phyloP scores from a whole-genome alignment of 371 early-diverging fungal species.

The Mortierella sp. region DNA sequence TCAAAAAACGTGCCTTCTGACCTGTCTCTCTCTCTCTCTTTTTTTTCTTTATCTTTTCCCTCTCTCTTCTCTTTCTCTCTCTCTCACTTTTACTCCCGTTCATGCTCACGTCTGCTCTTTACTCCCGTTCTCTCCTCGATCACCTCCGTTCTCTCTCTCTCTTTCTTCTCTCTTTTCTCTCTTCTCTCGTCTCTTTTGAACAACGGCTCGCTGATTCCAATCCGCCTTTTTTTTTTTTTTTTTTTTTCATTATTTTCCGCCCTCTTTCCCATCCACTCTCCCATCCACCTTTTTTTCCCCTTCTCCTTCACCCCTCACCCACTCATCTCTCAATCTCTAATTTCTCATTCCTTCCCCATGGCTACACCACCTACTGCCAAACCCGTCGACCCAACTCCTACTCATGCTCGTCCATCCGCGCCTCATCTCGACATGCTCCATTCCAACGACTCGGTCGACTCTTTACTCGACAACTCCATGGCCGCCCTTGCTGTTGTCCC shows the following conservation, averaged over 20 bases:
- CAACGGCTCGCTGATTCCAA: too few species aligned
- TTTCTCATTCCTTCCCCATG: constrained; percentile 1
- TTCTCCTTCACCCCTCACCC: background rate
- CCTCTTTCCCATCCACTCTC: background rate
- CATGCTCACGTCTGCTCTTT: background rate
- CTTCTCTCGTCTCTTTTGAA: background rate
- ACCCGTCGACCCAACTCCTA: background rate
- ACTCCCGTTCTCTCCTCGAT: background rate
- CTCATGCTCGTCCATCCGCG: background rate
- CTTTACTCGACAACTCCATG: background rate
- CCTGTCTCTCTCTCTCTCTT: constrained; percentile 5
- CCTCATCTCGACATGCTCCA: constrained; percentile 9
- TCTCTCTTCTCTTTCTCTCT: constrained; percentile 7
- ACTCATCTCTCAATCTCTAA: background rate
- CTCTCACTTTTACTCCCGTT: constrained; percentile 1
- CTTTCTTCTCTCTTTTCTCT: background rate
- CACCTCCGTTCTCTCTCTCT: background rate
- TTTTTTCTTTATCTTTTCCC: constrained; percentile 9
- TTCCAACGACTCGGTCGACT: background rate
- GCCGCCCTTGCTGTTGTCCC: background rate
- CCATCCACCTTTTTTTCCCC: background rate
- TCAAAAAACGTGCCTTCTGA: too few species aligned
- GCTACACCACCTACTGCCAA: background rate
- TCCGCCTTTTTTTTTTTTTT: background rate
- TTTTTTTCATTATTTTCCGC: background rate